Evolutionary conservation across 371 early-diverging fungal species (phyloP), one percentile per base, ranked within the genome.

Genomic region (Saksenaea vasiformis): DNA sequence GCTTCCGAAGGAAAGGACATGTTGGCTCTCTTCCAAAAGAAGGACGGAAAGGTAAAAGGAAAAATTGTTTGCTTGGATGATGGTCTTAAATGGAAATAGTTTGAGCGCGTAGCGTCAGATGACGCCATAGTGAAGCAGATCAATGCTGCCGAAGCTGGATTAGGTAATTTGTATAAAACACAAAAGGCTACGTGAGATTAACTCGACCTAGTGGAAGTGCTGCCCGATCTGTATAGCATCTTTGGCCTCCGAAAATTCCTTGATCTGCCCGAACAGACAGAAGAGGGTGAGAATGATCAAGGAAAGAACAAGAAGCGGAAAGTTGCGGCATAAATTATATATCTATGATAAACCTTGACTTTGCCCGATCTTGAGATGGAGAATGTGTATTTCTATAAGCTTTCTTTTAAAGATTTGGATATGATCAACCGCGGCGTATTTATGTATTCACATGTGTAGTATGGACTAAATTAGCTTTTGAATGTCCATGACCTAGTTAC

Each of bases 161-260:
- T 74, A 55, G 65, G 73, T 73, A 64, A 31, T 11, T 19, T 65
- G 11, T 57, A 24, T 37, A 54, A 19, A 39, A 56, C n/a, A n/a
- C n/a, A n/a, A n/a, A n/a, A n/a, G n/a, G n/a, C n/a, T n/a, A n/a
- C n/a, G n/a, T n/a, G n/a, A n/a, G 28, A 56, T 51, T 53, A 53
- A 47, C 15, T 10, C 15, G 41, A 55, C 31, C 2, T 56, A 60
- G 79, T 80, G 9, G 74, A 78, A 9, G 67, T 69, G 2, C 56
- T 82, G 24, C 79, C 80, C 44, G 85, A 86, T 53, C 69, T 85
- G 37, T 82, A 79, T 66, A 72, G 75, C 35, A 79, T 80, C 15
- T 84, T 85, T 64, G 82, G 82, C 10, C 69, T 86, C 64, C 81
- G 87, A 57, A 86, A 86, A 65, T 75, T 76, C 61, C 64, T 76